Conservation (phyloP, 2,329 filamentous ascomycete species). For the Penicillium griseofulvum region DNA sequence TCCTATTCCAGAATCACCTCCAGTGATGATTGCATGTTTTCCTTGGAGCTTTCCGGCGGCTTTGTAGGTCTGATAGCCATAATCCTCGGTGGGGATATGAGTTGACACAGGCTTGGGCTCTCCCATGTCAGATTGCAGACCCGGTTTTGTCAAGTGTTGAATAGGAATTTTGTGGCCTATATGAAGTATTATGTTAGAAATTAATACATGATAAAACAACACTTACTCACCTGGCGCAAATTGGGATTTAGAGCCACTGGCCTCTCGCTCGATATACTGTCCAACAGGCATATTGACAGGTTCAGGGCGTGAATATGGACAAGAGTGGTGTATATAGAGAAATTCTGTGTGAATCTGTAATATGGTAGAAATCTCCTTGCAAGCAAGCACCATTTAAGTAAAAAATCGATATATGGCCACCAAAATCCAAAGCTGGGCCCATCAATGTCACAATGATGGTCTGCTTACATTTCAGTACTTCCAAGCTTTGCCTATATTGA, state of each 20-base stretch:
- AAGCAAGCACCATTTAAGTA: constrained; percentile 2
- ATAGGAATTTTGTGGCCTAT: constrained; percentile 53
- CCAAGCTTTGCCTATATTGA: neutral
- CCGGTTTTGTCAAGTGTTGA: constrained; percentile 53
- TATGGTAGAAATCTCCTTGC: neutral
- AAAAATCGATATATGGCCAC: neutral
- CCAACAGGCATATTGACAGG: constrained; percentile 12
- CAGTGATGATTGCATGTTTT: constrained; percentile 75
- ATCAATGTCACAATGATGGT: constrained; percentile 8
- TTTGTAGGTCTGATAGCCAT: constrained; percentile 68
- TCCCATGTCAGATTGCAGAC: constrained; percentile 55
- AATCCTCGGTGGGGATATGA: constrained; percentile 65
- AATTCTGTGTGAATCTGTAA: neutral
- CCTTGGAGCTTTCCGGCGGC: constrained; percentile 72
- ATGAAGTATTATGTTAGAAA: neutral
- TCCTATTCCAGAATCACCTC: constrained; percentile 77
- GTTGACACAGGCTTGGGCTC: constrained; percentile 60
- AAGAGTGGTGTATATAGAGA: neutral
- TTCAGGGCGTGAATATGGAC: neutral
- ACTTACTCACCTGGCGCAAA: constrained; percentile 32
- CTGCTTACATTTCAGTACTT: neutral
- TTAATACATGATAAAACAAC: neutral
- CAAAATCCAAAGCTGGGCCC: neutral
- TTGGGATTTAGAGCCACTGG: constrained; percentile 30
- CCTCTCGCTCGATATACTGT: constrained; percentile 19